Percentiles rank a stretch among this genome's conserved stretches.
Conservation (phyloP, 352 stramenopile species). For the Phytopythium oedochilum region DNA sequence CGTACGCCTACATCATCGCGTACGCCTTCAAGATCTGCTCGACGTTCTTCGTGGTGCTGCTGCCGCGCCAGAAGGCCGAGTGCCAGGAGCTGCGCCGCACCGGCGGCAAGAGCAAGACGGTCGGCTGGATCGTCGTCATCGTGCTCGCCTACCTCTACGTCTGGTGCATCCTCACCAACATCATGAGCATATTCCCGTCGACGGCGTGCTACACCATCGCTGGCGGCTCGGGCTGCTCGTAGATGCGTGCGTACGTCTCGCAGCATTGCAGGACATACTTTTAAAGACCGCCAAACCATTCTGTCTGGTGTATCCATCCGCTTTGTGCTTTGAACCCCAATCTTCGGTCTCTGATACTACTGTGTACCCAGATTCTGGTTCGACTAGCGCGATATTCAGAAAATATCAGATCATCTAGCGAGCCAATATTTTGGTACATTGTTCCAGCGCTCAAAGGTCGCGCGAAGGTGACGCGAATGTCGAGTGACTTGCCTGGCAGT, state of each 20-base stretch:
- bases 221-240: slow-evolving; percentile 27
- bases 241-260: not conserved
- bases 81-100: slow-evolving; percentile 34
- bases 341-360: too few species aligned
- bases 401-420: too few species aligned
- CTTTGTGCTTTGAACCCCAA: not conserved
- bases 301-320: too few species aligned
- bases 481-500: not conserved
- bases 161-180: slow-evolving; percentile 45
- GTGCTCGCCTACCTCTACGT: slow-evolving; percentile 30
- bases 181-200: slow-evolving; percentile 44
- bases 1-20: slow-evolving; percentile 30
- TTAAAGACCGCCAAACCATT: too few species aligned
- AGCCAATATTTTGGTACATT: too few species aligned
- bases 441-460: too few species aligned
- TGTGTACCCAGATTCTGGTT: too few species aligned
- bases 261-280: not conserved
- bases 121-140: slow-evolving; percentile 28
- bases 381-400: too few species aligned
- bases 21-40: slow-evolving; percentile 39
- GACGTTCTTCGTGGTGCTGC: slow-evolving; percentile 27
- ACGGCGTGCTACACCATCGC: slow-evolving; percentile 41
- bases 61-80: slow-evolving; percentile 42
- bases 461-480: too few species aligned
- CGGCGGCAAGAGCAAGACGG: slow-evolving; percentile 27